Base-by-base conservation (phyloP, 1,284 basidiomycete genomes). In the Cutaneotrichosporon sp. region DNA sequence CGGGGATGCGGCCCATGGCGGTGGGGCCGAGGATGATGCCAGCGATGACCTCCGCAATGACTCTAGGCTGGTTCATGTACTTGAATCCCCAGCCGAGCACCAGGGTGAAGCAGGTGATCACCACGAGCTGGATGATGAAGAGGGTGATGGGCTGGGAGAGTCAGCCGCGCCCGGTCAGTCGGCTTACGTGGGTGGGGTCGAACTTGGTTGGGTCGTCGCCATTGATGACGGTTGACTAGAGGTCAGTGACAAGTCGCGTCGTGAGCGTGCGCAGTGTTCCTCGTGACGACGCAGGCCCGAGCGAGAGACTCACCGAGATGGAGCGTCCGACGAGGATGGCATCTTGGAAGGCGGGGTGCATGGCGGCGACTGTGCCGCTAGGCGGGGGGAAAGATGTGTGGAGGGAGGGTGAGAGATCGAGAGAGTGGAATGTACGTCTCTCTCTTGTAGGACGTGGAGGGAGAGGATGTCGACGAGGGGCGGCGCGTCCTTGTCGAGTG, bases 1-100 rank as follows among this genome's bases (percentile, higher is more conserved):
- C 87, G 1, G 89, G 89, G 59, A 92, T 90, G 49, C 85, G 86
- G 5, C 90, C 80, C 61, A 81, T 68, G 11, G 87, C 86, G 2
- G 88, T 87, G 1, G 90, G 88, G 13, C 89, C 89, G 18, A 92
- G 84, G 34, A 94, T 71, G 70, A 95, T 86, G 43, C 91, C 92
- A 3, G 87, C 89, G 62, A 94, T 88, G 69, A 95, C 88, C 77
- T 95, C 92, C 60, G 91, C 88, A 62, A 94, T 92, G 70, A 95
- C 92, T 52, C 87, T 84, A 5, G 92, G 92, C 76, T 95, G 91
- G 47, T 87, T 86, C 60, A 93, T 85, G 56, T 84, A 87, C 31
- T 81, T 75, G 31, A 92, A 83, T 54, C 83, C 68, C 54, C 88
- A 79, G 2, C 86, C 83, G 14, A 94, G 84, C 7, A 89, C 69